A percentile compares a stretch with the other conserved stretches of the same genome.
These are phyloP conservation scores for Pythium insidiosum DNA, from an alignment of 352 stramenopile species.

Conservation along the genomic window DNA sequence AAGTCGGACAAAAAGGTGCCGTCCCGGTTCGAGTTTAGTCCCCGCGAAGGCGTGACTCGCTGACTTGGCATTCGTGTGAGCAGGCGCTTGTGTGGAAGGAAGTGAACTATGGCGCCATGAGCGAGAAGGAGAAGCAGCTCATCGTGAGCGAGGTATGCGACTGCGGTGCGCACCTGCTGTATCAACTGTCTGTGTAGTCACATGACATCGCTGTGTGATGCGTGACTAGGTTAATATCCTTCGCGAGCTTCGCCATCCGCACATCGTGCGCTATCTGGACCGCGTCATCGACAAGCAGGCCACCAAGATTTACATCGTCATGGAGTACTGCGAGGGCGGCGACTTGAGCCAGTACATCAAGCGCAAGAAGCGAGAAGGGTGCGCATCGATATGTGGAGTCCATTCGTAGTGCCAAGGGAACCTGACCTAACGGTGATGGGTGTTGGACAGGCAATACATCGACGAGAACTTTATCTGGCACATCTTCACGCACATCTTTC, in stretches of 20 bases:
- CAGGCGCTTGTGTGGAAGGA: slow-evolving; percentile 91
- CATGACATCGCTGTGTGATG: neutral
- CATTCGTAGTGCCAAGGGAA: too few species aligned
- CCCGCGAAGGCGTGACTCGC: neutral
- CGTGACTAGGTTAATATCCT: slow-evolving; percentile 91
- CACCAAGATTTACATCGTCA: slow-evolving; percentile 93
- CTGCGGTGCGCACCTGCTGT: too few species aligned
- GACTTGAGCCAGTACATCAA: slow-evolving; percentile 89
- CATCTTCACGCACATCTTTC: slow-evolving; percentile 89
- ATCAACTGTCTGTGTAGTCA: too few species aligned
- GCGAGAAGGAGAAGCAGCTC: slow-evolving; percentile 91
- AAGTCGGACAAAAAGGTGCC: slow-evolving; percentile 86
- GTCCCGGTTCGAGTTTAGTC: slow-evolving; percentile 14
- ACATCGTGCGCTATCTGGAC: slow-evolving; percentile 92
- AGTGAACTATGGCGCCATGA: slow-evolving; percentile 90
- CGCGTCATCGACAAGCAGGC: slow-evolving; percentile 90
- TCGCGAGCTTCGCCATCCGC: slow-evolving; percentile 87
- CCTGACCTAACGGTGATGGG: too few species aligned
- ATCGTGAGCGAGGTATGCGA: slow-evolving; percentile 84
- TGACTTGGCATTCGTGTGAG: neutral
- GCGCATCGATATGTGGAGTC: slow-evolving; percentile 7
- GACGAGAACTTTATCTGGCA: slow-evolving; percentile 92
- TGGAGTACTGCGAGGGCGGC: slow-evolving; percentile 91
- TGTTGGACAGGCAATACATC: slow-evolving; percentile 73
- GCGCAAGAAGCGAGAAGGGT: slow-evolving; percentile 85